phyloP scores from a whole-genome alignment of 148 eudicot genomes.

The Agrostemma githago region DNA sequence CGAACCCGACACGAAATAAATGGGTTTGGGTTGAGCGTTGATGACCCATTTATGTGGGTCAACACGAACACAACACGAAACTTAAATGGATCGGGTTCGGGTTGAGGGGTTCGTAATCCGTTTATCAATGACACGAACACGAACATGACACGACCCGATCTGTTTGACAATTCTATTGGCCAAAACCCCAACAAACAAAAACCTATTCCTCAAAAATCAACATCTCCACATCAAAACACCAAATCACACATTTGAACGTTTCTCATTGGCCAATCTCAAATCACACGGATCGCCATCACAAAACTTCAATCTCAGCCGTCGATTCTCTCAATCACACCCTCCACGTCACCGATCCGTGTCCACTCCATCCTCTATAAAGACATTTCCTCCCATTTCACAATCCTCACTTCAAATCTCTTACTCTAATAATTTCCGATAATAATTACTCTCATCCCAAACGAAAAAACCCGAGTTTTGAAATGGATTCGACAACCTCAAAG shows the following conservation, averaged over 20 bases:
- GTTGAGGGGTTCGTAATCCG: no score
- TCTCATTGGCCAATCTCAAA: background rate
- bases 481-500: slow-evolving; percentile 17
- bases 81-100: no score
- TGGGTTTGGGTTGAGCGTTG: no score
- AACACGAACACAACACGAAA: no score
- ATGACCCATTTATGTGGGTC: no score
- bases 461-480: background rate
- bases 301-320: background rate
- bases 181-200: no score
- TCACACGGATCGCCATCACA: background rate
- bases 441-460: background rate
- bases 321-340: background rate
- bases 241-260: background rate
- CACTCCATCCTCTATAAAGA: background rate
- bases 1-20: no score
- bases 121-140: no score
- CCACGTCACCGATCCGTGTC: slow-evolving; percentile 14
- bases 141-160: no score
- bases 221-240: no score
- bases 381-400: background rate
- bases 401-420: background rate
- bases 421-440: background rate
- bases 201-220: no score
- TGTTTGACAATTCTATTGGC: no score